Evolutionary conservation across 2,329 filamentous ascomycete genomes (phyloP), one percentile per base, ranked within the genome.

Genomic region (Venturiaceae sp.): DNA sequence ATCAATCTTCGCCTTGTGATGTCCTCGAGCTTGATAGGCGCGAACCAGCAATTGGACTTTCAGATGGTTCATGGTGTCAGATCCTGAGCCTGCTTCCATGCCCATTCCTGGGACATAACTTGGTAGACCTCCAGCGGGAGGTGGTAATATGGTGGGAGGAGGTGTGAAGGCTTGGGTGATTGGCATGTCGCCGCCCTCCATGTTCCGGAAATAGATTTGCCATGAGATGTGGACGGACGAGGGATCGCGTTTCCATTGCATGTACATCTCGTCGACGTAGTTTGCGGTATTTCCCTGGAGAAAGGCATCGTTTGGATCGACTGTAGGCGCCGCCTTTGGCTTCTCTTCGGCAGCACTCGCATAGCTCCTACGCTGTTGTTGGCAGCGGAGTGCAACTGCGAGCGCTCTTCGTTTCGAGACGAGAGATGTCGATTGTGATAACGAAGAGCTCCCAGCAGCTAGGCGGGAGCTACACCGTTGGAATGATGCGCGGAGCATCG

Each of bases 221-320:
- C 94, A 99, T 73, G 94, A 99, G 68, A 96, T 82, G 76, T 99
- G 94, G 60, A 99, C 94, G 71, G 90, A 96, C 68, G 85, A 83
- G 56, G 94, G 92, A 68, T 99, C 91, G 64, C 88, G 81, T 77
- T 92, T 96, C 94, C 94, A 99, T 72, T 92, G 86, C 79, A 96
- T 80, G 77, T 99, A 99, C 94, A 99, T 99, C 80, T 96, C 94
- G 75, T 99, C 94, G 72, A 99, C 90, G 78, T 99, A 99, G 79
- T 95, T 96, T 75, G 94, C 94, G 61, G 92, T 94, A 80, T 90
- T 97, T 65, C 94, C 94, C 63, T 91, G 90, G 62, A 99, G 83
- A 81, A 99, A 99, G 77, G 86, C 95, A 76, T 99, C 94, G 74
- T 88, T 96, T 64, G 92, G 84, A 72, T 96, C 37, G 13, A 44